A percentile compares a stretch with the other conserved stretches of the same genome.
Conservation (phyloP, 805 yeast species). For the Lipomyces orientalis region DNA sequence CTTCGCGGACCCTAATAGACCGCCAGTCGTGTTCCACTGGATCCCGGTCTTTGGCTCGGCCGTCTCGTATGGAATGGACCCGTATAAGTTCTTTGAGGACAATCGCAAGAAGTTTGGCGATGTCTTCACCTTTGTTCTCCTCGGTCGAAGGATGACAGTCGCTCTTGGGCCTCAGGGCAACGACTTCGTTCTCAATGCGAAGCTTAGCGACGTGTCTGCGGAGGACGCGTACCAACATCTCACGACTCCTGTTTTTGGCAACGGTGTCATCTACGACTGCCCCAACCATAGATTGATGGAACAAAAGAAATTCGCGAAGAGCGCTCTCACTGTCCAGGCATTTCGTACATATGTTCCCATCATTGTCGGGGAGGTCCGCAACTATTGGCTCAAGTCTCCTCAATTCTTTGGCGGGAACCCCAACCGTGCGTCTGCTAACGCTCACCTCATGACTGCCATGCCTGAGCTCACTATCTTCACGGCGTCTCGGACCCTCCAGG, state of each 20-base stretch:
- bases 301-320: slow-evolving; percentile 95
- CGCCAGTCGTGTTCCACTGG: slow-evolving; percentile 89
- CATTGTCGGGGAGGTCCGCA: slow-evolving; percentile 75
- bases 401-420: slow-evolving; percentile 52
- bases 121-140: slow-evolving; percentile 83
- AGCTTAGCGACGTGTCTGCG: slow-evolving; percentile 86
- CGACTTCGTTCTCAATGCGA: slow-evolving; percentile 92
- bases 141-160: slow-evolving; percentile 94
- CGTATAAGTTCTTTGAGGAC: slow-evolving; percentile 83
- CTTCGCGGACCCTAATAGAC: slow-evolving; percentile 62
- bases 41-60: slow-evolving; percentile 97
- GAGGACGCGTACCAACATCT: slow-evolving; percentile 94
- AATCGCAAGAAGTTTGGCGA: slow-evolving; percentile 89
- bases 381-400: slow-evolving; percentile 63
- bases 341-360: slow-evolving; percentile 87
- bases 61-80: slow-evolving; percentile 85
- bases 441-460: slow-evolving; percentile 74
- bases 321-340: slow-evolving; percentile 82
- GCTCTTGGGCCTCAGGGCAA: slow-evolving; percentile 97
- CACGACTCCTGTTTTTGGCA: slow-evolving; percentile 99
- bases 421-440: slow-evolving; percentile 42
- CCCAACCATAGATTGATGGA: slow-evolving; percentile 95
- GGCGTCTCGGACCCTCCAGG: slow-evolving; percentile 88
- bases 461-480: slow-evolving; percentile 97
- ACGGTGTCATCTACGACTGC: slow-evolving; percentile 97